These are phyloP conservation scores for Acer campestre DNA, from an alignment of 345 rosid genomes.

Conservation along the genomic window DNA sequence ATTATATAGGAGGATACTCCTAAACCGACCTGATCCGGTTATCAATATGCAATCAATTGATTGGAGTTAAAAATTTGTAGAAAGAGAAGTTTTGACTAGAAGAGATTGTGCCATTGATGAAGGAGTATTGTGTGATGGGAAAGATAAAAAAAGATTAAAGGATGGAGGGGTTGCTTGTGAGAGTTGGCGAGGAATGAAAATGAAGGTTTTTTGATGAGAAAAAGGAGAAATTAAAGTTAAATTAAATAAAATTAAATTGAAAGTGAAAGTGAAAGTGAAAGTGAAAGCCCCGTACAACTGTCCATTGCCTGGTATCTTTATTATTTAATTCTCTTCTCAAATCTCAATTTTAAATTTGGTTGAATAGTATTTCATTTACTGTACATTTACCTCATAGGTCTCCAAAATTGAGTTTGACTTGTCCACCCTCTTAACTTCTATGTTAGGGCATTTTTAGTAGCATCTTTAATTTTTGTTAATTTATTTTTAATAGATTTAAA, in stretches of 20 bases:
- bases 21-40: no score
- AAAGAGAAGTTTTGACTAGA: no score
- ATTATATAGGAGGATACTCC: no score
- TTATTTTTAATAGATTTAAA: no score
- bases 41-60: no score
- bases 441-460: neutral
- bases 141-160: neutral
- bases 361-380: neutral
- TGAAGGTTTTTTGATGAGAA: neutral
- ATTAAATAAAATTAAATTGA: neutral
- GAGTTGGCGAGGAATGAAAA: conserved; percentile 30
- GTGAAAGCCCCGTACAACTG: conserved; percentile 15
- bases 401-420: neutral
- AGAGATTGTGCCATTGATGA: neutral
- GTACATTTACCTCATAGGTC: neutral
- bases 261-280: neutral
- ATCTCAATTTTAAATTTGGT: no score
- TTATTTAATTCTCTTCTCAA: neutral
- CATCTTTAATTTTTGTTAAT: no score
- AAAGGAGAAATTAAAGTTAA: neutral
- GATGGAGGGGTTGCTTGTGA: conserved; percentile 30
- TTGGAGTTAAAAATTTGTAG: no score
- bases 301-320: conserved; percentile 23
- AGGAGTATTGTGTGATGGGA: neutral
- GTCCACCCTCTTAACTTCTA: no score